These are phyloP conservation scores for Penicilliopsis zonata DNA, from an alignment of 495 filamentous ascomycete species.

Conservation along the genomic window DNA sequence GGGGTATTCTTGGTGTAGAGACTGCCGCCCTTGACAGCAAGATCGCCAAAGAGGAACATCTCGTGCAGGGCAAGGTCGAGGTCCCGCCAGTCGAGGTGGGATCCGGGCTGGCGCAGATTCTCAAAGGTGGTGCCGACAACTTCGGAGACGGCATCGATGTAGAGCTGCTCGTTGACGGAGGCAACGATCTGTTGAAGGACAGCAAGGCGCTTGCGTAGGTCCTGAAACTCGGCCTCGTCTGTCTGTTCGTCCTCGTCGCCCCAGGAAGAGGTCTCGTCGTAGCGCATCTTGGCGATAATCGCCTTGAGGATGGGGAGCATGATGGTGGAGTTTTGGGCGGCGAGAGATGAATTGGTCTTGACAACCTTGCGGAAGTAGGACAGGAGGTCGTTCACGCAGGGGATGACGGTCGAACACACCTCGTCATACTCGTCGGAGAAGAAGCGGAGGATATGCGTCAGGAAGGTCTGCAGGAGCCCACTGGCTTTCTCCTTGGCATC, in stretches of 20 bases:
- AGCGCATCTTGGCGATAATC: conserved; percentile 89
- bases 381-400: conserved; percentile 79
- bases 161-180: conserved; percentile 70
- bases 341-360: conserved; percentile 45
- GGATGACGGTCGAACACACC: conserved; percentile 87
- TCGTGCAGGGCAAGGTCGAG: conserved; percentile 92
- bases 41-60: conserved; percentile 92
- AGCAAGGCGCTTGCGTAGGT: conserved; percentile 78
- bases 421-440: conserved; percentile 98
- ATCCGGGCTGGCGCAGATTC: conserved; percentile 54
- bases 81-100: conserved; percentile 83
- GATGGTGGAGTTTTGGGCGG: conserved; percentile 59
- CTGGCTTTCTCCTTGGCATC: conserved; percentile 51
- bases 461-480: conserved; percentile 64
- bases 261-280: conserved; percentile 90
- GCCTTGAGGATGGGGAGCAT: conserved; percentile 79
- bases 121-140: conserved; percentile 76
- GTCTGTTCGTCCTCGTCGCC: conserved; percentile 88
- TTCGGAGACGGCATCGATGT: conserved; percentile 71
- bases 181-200: conserved; percentile 84
- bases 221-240: conserved; percentile 97
- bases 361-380: conserved; percentile 73
- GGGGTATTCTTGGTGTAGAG: conserved; percentile 73
- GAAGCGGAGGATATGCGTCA: conserved; percentile 78
- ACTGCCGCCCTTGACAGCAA: conserved; percentile 73